Evolutionary conservation across 345 rosid species (phyloP).

Genomic region (Anastatica hierochuntica): DNA sequence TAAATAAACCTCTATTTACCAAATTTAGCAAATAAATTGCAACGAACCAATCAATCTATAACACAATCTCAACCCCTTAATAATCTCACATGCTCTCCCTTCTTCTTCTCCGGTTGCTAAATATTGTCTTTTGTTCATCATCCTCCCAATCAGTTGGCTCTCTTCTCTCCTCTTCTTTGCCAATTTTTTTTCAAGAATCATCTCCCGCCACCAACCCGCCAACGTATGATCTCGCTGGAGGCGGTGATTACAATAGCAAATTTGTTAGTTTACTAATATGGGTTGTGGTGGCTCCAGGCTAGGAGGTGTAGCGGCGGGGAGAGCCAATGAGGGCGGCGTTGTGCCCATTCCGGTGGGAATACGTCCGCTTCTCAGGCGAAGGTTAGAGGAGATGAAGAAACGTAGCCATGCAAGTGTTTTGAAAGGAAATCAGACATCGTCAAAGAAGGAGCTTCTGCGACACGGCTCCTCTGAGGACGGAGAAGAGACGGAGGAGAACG

Average conservation of each 20-base stretch:
- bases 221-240: slow-evolving; percentile 10
- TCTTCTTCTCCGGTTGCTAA: slow-evolving; percentile 2
- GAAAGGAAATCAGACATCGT: slow-evolving; percentile 23
- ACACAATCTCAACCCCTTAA: slow-evolving; percentile 20
- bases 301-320: slow-evolving; percentile 2
- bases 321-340: slow-evolving; percentile 8
- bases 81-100: slow-evolving; percentile 4
- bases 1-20: slow-evolving; percentile 8
- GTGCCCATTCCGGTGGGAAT: slow-evolving; percentile 17
- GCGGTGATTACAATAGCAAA: neutral
- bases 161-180: slow-evolving; percentile 2
- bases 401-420: slow-evolving; percentile 19
- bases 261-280: slow-evolving; percentile 14
- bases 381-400: slow-evolving; percentile 29
- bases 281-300: slow-evolving; percentile 24
- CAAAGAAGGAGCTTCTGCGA: slow-evolving; percentile 28
- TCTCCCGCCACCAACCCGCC: slow-evolving; percentile 3
- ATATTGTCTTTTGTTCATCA: slow-evolving; percentile 5
- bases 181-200: neutral
- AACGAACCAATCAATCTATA: slow-evolving; percentile 16
- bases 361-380: slow-evolving; percentile 28
- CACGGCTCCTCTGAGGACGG: slow-evolving; percentile 16
- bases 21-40: slow-evolving; percentile 15
- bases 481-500: slow-evolving; percentile 13
- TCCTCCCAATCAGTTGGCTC: slow-evolving; percentile 3